Percentiles rank a stretch among this genome's conserved stretches.
These are phyloP conservation scores for Malus fusca DNA, from an alignment of 306 rosid genomes.

Conservation along the genomic window DNA sequence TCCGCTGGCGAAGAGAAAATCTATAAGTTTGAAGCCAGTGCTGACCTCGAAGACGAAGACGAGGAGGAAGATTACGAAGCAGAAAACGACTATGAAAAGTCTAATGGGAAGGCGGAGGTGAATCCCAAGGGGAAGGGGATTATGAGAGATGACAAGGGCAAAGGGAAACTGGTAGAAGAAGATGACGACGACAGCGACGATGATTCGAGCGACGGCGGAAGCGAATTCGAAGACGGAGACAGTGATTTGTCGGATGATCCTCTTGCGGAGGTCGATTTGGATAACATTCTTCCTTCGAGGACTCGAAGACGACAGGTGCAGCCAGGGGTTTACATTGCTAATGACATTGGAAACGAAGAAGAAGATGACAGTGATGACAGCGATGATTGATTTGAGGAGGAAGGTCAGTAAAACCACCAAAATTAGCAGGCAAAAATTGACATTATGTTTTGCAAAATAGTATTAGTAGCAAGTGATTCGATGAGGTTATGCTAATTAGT, in stretches of 20 bases:
- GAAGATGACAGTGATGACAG: slow-evolving; percentile 46
- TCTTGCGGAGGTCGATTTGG: slow-evolving; percentile 81
- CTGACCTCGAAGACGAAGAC: slow-evolving; percentile 7
- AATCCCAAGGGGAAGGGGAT: slow-evolving; percentile 76
- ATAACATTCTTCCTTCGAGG: slow-evolving; percentile 86
- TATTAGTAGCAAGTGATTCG: background rate
- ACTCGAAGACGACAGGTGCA: slow-evolving; percentile 61
- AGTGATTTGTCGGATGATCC: slow-evolving; percentile 87
- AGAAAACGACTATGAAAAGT: slow-evolving; percentile 30
- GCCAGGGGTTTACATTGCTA: slow-evolving; percentile 57
- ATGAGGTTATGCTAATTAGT: background rate
- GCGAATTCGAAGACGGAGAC: slow-evolving; percentile 39
- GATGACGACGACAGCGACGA: slow-evolving; percentile 30
- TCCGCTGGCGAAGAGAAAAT: slow-evolving; percentile 13
- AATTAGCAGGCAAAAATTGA: background rate
- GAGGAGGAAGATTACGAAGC: slow-evolving; percentile 24
- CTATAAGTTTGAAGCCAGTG: slow-evolving; percentile 12
- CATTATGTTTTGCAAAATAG: background rate
- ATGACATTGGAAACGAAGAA: slow-evolving; percentile 24
- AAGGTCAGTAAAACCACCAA: slow-evolving; percentile 40
- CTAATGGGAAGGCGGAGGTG: slow-evolving; percentile 28
- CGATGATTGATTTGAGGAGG: slow-evolving; percentile 32
- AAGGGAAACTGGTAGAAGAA: slow-evolving; percentile 67
- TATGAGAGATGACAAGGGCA: slow-evolving; percentile 63
- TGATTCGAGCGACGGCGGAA: slow-evolving; percentile 47